A percentile compares a stretch with the other conserved stretches of the same genome.
Conservation (phyloP, 1,139 yeast species). For the Candida albicans region DNA sequence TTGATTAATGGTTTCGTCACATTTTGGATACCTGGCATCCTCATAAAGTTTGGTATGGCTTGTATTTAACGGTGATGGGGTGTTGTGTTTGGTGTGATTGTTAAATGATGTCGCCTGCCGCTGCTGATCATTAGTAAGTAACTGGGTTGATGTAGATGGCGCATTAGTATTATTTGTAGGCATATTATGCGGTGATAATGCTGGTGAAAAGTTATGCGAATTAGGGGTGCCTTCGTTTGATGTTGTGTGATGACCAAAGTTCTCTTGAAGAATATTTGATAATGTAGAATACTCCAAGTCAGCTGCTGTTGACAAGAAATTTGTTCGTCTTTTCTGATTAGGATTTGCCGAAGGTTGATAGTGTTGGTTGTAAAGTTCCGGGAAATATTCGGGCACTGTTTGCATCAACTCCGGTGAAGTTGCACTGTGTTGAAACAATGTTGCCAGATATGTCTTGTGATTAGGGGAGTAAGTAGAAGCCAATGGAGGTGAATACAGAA, state of each 20-base stretch:
- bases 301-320: conserved; percentile 73
- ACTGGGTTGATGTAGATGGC: neutral
- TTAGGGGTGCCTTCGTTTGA: conserved; percentile 46
- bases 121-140: neutral
- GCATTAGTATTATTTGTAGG: conserved; percentile 10
- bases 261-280: conserved; percentile 69
- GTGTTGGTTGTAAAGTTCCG: conserved; percentile 8
- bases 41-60: conserved; percentile 10
- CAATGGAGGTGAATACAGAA: neutral
- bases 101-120: neutral
- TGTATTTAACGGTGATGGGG: conserved; percentile 15
- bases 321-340: conserved; percentile 24
- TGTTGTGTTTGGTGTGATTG: conserved; percentile 1
- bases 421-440: conserved; percentile 18
- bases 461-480: conserved; percentile 1
- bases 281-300: conserved; percentile 76
- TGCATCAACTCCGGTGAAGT: conserved; percentile 14
- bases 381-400: conserved; percentile 7
- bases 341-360: conserved; percentile 5
- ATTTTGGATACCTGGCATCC: conserved; percentile 21
- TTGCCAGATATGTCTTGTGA: conserved; percentile 16
- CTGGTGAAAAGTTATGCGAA: conserved; percentile 38
- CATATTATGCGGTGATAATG: conserved; percentile 34
- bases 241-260: conserved; percentile 33
- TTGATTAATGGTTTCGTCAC: conserved; percentile 57